phyloP scores from a whole-genome alignment of 192 early-diverging fungal genomes.

The Coemansia sp. region DNA sequence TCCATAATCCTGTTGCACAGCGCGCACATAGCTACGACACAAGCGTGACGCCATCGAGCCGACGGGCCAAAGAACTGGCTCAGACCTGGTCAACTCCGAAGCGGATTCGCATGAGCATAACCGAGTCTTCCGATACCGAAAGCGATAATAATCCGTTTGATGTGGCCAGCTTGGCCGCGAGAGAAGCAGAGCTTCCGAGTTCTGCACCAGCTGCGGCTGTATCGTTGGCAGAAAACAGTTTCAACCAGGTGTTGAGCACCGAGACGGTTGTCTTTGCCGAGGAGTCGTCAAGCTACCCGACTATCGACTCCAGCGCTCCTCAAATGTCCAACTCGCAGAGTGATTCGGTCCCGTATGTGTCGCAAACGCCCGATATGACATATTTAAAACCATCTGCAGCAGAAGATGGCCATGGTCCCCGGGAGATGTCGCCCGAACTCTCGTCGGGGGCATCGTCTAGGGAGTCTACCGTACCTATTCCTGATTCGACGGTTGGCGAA shows the following conservation, averaged over 20 bases:
- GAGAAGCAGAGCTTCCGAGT: neutral
- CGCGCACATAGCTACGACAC: slow-evolving; percentile 6
- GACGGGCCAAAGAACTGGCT: neutral
- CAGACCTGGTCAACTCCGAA: slow-evolving; percentile 31
- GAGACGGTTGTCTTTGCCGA: slow-evolving; percentile 8
- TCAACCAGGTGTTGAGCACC: neutral
- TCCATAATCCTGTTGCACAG: neutral
- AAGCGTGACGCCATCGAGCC: neutral
- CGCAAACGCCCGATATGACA: slow-evolving; percentile 19
- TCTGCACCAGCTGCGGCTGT: neutral
- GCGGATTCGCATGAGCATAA: slow-evolving; percentile 38
- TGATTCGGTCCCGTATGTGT: slow-evolving; percentile 1
- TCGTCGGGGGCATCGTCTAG: neutral
- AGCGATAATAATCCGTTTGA: neutral
- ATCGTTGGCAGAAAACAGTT: neutral
- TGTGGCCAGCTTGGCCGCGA: neutral
- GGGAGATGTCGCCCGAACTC: neutral
- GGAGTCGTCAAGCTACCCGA: slow-evolving; percentile 20
- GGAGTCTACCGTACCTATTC: neutral
- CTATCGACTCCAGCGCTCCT: slow-evolving; percentile 9
- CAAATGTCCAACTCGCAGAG: neutral
- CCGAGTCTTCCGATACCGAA: slow-evolving; percentile 16
- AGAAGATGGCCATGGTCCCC: neutral
- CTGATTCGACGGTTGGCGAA: neutral
- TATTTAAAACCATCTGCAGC: neutral